Evolutionary conservation across 1,284 basidiomycete species (phyloP), one percentile per base, ranked within the genome.

Genomic region (Ustilago cynodontis): DNA sequence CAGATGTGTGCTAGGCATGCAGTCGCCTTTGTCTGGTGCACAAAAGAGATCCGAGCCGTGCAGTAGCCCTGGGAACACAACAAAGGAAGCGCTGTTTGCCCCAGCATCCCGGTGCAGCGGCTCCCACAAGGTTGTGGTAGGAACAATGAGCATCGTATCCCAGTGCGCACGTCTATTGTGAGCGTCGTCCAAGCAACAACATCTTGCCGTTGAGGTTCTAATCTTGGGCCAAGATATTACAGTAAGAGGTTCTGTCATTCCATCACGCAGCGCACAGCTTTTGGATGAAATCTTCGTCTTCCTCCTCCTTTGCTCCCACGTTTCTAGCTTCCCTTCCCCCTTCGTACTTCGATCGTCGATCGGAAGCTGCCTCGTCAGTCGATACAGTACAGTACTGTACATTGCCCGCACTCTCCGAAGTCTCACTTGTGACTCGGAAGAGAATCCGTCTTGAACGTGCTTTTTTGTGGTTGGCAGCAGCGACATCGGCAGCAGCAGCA

Each of bases 271-370:
- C 37, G 52, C 52, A 22, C 35, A 54, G 33, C 33, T 33, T 24
- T 53, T n/a, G 31, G n/a, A 53, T 37, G 51, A 53, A 47, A 47
- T 20, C 31, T 33, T 33, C 31, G 31, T 26, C 24, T 47, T 20
- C 24, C 49, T n/a, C 29, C 6, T 29, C 14, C 18, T 51, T n/a
- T 1, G 6, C 49, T 5, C 49, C 13, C 37, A 41, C 37, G 10
- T 41, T 41, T 41, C 16, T 7, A 7, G 16, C 16, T 18, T n/a
- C 14, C 37, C 31, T 33, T 33, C 11, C 11, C 31, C 31, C 31
- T 11, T 11, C 31, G n/a, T n/a, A n/a, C n/a, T n/a, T n/a, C n/a
- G n/a, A n/a, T n/a, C n/a, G n/a, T n/a, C n/a, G n/a, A n/a, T n/a
- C n/a, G n/a, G n/a, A n/a, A n/a, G n/a, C n/a, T n/a, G n/a, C n/a